These are phyloP conservation scores for Carex arenaria DNA, from an alignment of 202 grass and related monocot genomes.

Conservation along the genomic window DNA sequence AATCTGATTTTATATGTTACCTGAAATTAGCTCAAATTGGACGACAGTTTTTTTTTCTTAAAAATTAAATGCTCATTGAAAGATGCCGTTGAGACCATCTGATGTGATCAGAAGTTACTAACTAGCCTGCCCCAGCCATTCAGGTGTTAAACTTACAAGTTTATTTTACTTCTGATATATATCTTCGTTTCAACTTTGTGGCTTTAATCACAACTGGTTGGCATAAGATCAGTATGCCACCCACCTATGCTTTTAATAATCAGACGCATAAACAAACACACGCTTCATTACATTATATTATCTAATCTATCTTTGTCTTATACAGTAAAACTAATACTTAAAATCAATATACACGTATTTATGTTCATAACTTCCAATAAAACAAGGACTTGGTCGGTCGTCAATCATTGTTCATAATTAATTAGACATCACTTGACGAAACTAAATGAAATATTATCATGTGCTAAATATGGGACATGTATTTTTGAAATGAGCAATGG, in stretches of 20 bases:
- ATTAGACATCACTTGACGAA: background rate
- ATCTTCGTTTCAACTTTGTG: background rate
- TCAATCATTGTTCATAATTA: background rate
- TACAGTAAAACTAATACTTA: background rate
- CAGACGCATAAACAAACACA: background rate
- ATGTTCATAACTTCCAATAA: background rate
- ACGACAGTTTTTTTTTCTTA: background rate
- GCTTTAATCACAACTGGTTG: background rate
- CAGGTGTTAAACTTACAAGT: background rate
- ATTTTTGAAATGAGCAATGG: too few species aligned
- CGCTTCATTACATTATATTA: background rate
- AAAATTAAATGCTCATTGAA: too few species aligned
- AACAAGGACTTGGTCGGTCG: slow-evolving; percentile 7
- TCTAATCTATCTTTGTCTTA: background rate
- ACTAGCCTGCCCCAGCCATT: background rate
- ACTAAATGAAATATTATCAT: too few species aligned
- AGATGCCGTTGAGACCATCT: too few species aligned
- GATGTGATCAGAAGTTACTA: too few species aligned
- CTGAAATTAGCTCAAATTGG: background rate
- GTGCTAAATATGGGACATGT: too few species aligned
- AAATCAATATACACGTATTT: background rate
- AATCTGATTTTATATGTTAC: background rate
- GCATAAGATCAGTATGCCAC: background rate
- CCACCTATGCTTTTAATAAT: background rate
- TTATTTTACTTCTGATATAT: background rate